Evolutionary conservation across 1,284 basidiomycete species (phyloP).

Genomic region (Microbotryum silenes-acaulis): DNA sequence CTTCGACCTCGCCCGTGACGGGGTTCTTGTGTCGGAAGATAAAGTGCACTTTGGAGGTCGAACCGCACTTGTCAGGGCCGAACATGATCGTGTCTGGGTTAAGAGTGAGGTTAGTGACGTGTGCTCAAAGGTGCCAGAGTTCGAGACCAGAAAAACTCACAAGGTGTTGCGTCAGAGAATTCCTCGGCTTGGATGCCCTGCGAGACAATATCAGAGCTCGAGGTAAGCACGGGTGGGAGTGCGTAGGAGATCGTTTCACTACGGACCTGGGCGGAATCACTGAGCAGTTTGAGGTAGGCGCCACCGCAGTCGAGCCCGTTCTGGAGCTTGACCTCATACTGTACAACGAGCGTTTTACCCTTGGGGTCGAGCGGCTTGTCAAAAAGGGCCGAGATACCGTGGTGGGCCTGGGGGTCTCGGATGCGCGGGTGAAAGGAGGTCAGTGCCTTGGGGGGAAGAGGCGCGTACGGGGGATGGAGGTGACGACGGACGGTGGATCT

Average conservation of each 20-base stretch:
- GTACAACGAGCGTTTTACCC: constrained; percentile 83
- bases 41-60: constrained; percentile 68
- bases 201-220: constrained; percentile 3
- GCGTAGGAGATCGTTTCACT: background rate
- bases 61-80: constrained; percentile 27
- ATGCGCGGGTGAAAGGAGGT: too few relatives aligned
- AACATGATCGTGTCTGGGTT: constrained; percentile 26
- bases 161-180: constrained; percentile 94
- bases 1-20: constrained; percentile 80
- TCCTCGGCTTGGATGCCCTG: constrained; percentile 89
- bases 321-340: constrained; percentile 99
- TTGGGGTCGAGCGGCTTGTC: constrained; percentile 68
- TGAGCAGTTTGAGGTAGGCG: constrained; percentile 94
- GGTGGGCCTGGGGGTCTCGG: constrained; percentile 53
- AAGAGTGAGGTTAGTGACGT: constrained; percentile 42
- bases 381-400: constrained; percentile 95
- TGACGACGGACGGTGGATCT: too few relatives aligned
- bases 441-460: too few relatives aligned
- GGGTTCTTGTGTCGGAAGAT: constrained; percentile 97
- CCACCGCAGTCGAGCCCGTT: constrained; percentile 99
- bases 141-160: constrained; percentile 84
- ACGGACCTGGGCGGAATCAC: constrained; percentile 41
- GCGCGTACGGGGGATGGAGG: too few relatives aligned
- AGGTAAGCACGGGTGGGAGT: background rate
- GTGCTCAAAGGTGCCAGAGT: too few relatives aligned